These are phyloP conservation scores for Microcyclospora pomicola DNA, from an alignment of 2,329 filamentous ascomycete species.

Conservation along the genomic window DNA sequence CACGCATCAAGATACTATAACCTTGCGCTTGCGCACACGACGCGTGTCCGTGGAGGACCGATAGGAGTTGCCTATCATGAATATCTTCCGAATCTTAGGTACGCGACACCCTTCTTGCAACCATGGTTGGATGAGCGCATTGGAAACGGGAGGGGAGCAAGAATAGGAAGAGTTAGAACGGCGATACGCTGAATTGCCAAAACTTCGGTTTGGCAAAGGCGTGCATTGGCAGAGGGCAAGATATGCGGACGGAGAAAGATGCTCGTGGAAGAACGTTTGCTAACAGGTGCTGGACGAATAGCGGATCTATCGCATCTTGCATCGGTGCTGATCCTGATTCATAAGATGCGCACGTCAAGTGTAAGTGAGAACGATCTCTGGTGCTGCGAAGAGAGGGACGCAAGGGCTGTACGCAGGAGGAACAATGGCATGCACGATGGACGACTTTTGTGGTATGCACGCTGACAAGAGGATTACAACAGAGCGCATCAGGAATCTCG, in stretches of 20 bases:
- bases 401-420: not conserved
- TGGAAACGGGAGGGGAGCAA: no score
- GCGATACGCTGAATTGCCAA: no score
- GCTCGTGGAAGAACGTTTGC: conserved; percentile 4
- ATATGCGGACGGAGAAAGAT: conserved; percentile 1
- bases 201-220: no score
- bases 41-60: no score
- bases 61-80: conserved; percentile 35
- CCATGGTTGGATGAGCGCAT: no score
- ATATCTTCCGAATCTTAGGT: conserved; percentile 57
- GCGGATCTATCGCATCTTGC: conserved; percentile 90
- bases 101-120: conserved; percentile 14
- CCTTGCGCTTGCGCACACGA: no score
- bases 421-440: not conserved
- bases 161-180: no score
- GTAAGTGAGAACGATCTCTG: conserved; percentile 38
- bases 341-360: conserved; percentile 85
- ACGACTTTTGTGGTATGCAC: not conserved
- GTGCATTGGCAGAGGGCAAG: no score
- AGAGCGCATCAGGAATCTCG: conserved; percentile 95
- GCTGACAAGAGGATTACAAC: conserved; percentile 4
- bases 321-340: conserved; percentile 86
- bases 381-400: not conserved
- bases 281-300: conserved; percentile 24
- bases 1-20: no score